Conservation (phyloP, 352 stramenopile genomes). For the Achlya hypogyna region DNA sequence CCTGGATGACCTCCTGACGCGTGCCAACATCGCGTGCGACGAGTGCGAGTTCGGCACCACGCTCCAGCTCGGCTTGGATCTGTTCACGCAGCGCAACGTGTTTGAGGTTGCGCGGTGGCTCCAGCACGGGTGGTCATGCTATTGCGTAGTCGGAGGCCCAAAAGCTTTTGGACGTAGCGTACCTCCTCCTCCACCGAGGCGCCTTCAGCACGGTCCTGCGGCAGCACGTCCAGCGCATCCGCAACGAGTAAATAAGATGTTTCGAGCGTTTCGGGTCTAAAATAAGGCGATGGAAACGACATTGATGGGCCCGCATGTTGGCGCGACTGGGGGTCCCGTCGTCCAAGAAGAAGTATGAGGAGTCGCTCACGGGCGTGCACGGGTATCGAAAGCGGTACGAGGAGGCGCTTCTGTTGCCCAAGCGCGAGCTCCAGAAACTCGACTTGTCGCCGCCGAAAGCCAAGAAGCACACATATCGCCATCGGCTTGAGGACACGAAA, state of each 20-base stretch:
- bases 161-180: constrained; percentile 37
- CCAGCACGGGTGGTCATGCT: background rate
- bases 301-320: constrained; percentile 90
- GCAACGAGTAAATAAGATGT: background rate
- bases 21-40: constrained; percentile 55
- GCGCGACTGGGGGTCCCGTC: constrained; percentile 95
- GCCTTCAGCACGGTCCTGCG: constrained; percentile 36
- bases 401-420: constrained; percentile 62
- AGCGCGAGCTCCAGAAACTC: constrained; percentile 30
- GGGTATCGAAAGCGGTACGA: constrained; percentile 28
- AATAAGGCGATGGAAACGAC: constrained; percentile 34
- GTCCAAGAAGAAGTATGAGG: constrained; percentile 88
- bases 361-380: constrained; percentile 95
- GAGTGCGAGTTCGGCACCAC: constrained; percentile 63
- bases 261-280: constrained; percentile 2
- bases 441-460: constrained; percentile 41
- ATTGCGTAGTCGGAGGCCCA: constrained; percentile 34
- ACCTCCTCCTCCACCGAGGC: constrained; percentile 39
- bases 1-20: constrained; percentile 45
- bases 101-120: constrained; percentile 32
- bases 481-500: constrained; percentile 91
- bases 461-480: constrained; percentile 89
- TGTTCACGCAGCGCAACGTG: constrained; percentile 34
- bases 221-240: constrained; percentile 26
- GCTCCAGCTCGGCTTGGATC: constrained; percentile 47